Evolutionary conservation across 495 filamentous ascomycete genomes (phyloP), one percentile per base, ranked within the genome.

Genomic region (Penicillium lividum): DNA sequence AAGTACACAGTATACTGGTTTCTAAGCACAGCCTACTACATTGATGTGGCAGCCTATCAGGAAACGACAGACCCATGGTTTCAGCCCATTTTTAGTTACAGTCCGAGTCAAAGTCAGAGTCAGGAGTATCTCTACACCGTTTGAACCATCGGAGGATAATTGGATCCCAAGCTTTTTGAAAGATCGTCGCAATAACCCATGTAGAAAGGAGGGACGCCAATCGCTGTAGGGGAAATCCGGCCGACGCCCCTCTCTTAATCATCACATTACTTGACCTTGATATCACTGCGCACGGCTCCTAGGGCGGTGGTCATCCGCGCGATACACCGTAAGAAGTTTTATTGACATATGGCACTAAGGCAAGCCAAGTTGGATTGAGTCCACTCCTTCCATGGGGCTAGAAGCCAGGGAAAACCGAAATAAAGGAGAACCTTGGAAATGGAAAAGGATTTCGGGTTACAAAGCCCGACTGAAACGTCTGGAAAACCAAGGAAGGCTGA

Each of bases 341-440:
- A 59, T 58, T 69, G 67, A 69, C 64, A 67, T 22, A 22, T 69
- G 61, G 49, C 62, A 47, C 67, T 67, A 69, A 65, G 15, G 57
- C 57, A 69, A 65, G 45, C 64, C 65, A 69, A 63, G 44, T 65
- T 22, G 54, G 53, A 54, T 42, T 58, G 52, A 56, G 57, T 57
- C 64, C 59, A 56, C 56, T 31, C 51, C 58, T 59, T 57, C 56
- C 29, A 59, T 58, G 56, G 52, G 61, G 58, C 58, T 61, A 59
- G 25, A 49, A 28, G 5, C 7, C 42, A 54, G 42, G 46, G 53
- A 42, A 43, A 51, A 43, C 5, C 15, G 11, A 42, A 31, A 48
- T 10, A 29, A 49, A 49, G 46, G 27, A 46, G 43, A 3, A 46
- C 5, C 40, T 46, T 46, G 33, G 11, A 27, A 34, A 36, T 15